Base-by-base conservation (phyloP, 768 basidiomycete genomes). In the Pleurotus platypus region DNA sequence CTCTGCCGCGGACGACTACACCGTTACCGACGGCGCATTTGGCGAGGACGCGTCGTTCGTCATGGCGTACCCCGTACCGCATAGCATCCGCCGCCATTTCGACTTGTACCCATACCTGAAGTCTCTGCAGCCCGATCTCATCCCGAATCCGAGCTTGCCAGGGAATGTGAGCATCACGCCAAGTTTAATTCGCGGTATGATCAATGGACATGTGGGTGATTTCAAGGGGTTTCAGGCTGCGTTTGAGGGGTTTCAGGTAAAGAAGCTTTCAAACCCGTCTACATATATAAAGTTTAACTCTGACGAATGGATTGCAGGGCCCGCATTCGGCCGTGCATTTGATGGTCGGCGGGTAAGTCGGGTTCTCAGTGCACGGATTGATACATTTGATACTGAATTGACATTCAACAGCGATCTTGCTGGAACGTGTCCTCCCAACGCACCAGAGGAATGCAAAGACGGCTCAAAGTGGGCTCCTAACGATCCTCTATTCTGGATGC, bases 31-130 rank as follows among this genome's bases (percentile, higher is more conserved):
- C 55, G 63, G 71, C 35, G 72, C 80, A 1, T 74, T 78, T 53
- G 75, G 76, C 35, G 79, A 75, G 2, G 79, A 79, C 9, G 90
- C 77, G 2, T 80, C 79, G 7, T 91, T 90, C 69, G 50, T 57
- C 11, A 58, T 69, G 11, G 60, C 71, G 9, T 74, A 74, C 46
- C 72, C 72, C 12, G 60, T 60, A 16, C 66, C 68, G 30, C 72
- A 74, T 60, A 61, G 48, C 22, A 20, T 73, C 26, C 68, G 73
- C 16, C 65, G 73, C 7, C 69, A 68, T 49, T 75, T 65, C 62
- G 69, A 68, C 1, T 65, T 69, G 7, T 66, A 65, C 54, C 72
- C 73, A n/a, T 73, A 55, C 45, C 49, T 49, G 51, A 61, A 46
- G 43, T 49, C 13, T 9, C 56, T 58, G 11, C 27, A 58, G 13